Percentiles rank a stretch among this genome's conserved stretches.
Evolutionary conservation across 78 protist genomes (phyloP).

Genomic region (Pelomyxa schiedti): DNA sequence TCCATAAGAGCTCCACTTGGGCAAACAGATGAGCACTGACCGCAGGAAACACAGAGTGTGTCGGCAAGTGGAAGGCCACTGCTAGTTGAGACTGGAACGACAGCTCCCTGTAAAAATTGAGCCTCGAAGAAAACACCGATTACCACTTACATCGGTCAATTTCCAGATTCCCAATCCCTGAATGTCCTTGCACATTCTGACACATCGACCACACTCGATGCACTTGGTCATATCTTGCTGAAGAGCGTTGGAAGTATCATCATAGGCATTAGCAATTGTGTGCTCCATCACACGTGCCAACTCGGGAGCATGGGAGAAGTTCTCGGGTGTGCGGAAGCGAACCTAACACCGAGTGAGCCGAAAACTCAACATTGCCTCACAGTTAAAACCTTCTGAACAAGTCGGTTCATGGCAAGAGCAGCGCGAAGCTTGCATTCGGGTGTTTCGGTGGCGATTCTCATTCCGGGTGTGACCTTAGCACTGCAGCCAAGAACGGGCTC

Average conservation of each 20-base stretch:
- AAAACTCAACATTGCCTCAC: no score
- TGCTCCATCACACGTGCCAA: neutral
- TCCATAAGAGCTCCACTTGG: slow-evolving; percentile 34
- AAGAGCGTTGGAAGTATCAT: neutral
- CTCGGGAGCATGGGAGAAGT: neutral
- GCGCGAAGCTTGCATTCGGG: neutral
- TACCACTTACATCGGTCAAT: no score
- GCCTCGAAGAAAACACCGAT: no score
- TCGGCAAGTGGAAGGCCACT: neutral
- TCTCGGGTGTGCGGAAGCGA: neutral
- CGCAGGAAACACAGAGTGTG: slow-evolving; percentile 21
- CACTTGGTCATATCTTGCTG: neutral
- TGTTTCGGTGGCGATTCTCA: neutral
- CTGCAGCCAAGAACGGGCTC: neutral
- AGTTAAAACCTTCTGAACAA: neutral
- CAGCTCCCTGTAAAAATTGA: no score
- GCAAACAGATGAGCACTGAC: slow-evolving; percentile 32
- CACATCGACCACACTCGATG: neutral
- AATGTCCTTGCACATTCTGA: neutral
- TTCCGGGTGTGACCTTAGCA: neutral
- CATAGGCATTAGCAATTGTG: neutral
- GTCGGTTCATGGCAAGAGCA: neutral
- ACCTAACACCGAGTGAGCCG: no score
- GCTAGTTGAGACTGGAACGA: neutral
- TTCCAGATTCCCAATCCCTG: neutral